These are phyloP conservation scores for Mycena rosella DNA, from an alignment of 768 basidiomycete genomes.

Conservation along the genomic window DNA sequence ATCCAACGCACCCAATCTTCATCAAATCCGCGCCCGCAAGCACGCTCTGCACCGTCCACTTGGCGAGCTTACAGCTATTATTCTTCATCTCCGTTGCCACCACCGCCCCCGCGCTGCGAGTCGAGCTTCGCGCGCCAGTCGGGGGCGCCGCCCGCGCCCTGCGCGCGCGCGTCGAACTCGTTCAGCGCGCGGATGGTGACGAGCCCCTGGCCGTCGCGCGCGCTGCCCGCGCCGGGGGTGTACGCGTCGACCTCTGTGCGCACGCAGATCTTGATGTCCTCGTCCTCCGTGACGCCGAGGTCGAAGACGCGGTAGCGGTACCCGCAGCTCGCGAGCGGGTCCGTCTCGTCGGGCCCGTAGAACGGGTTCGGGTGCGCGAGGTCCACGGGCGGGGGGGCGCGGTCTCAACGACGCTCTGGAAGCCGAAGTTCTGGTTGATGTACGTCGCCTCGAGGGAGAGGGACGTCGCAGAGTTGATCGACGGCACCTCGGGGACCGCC, in stretches of 20 bases:
- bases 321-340: slow-evolving; percentile 94
- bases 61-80: slow-evolving; percentile 96
- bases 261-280: slow-evolving; percentile 91
- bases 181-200: slow-evolving; percentile 96
- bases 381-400: slow-evolving; percentile 74
- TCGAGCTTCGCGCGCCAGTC: slow-evolving; percentile 99
- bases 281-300: slow-evolving; percentile 90
- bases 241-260: slow-evolving; percentile 98
- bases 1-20: slow-evolving; percentile 97
- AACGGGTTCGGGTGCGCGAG: slow-evolving; percentile 95
- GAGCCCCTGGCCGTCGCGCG: slow-evolving; percentile 78
- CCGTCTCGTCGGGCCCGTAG: slow-evolving; percentile 93
- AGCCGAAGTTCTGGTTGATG: slow-evolving; percentile 98
- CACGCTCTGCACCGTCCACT: slow-evolving; percentile 97
- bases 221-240: slow-evolving; percentile 69
- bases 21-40: slow-evolving; percentile 95
- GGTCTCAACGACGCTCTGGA: slow-evolving; percentile 91
- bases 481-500: slow-evolving; percentile 74
- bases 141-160: slow-evolving; percentile 94
- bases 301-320: slow-evolving; percentile 98
- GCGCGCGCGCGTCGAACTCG: slow-evolving; percentile 93
- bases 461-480: slow-evolving; percentile 94
- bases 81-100: slow-evolving; percentile 99
- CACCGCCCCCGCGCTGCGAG: slow-evolving; percentile 95
- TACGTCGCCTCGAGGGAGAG: slow-evolving; percentile 98